Evolutionary conservation across 495 filamentous ascomycete species (phyloP), one percentile per base, ranked within the genome.

Genomic region (Aspergillus homomorphus): DNA sequence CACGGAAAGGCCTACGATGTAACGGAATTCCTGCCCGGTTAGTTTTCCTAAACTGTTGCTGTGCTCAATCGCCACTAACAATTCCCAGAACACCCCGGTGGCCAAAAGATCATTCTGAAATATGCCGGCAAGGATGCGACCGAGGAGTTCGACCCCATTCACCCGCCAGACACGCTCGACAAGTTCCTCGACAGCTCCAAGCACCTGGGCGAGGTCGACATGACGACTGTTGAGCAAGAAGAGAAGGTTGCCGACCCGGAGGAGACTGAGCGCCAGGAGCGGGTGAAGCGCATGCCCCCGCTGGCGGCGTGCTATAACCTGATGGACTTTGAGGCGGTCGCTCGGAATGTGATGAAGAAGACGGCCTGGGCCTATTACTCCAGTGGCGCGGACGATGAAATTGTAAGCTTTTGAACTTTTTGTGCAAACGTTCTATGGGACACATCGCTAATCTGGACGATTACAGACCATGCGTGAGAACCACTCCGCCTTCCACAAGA

Each of bases 281-380:
- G 91, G 43, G 87, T 96, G 53, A 74, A 80, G 61, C 73, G 79
- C 23, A 96, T 91, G 88, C 93, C 93, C 2, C 76, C 84, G 50
- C 79, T 98, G 57, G 86, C 88, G 58, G 88, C 95, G 68, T 96
- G 92, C 79, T 97, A 92, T 74, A 98, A 98, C 64, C 73, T 98
- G 61, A 82, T 92, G 78, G 93, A 98, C 73, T 97, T 98, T 68
- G 93, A 98, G 78, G 84, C 89, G 4, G 92, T 97, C 20, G 93
- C 93, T 1, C 84, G 85, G 62, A 76, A 81, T 18, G 85, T 93
- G 33, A 96, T 96, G 93, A 96, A 95, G 80, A 93, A 89, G 73
- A 88, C 86, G 0, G 91, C 92, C 1, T 98, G 93, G 93, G 93
- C 87, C 14, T 98, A 98, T 73, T 98, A 98, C 71, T 96, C 90